Evolutionary conservation across 257 asterid species (phyloP).

Genomic region (Penstemon newberryi): DNA sequence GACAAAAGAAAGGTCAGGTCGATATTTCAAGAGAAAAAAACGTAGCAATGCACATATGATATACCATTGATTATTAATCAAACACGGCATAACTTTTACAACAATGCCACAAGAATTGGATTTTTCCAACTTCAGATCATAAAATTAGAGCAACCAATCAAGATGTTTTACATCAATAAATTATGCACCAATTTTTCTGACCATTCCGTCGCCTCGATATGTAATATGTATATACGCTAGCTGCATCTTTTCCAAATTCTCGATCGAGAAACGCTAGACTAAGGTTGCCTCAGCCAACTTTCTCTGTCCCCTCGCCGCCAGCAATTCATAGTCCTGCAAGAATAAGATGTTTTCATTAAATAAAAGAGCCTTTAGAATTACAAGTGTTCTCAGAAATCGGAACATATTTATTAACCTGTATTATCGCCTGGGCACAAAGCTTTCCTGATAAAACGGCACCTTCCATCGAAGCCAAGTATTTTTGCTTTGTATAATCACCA

Average conservation of each 20-base stretch:
- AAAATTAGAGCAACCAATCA: not conserved
- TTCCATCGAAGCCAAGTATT: conserved; percentile 98
- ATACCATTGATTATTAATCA: too few relatives aligned
- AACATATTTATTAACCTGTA: conserved; percentile 48
- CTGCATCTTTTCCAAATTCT: not conserved
- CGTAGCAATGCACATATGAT: too few relatives aligned
- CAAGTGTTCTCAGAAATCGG: too few relatives aligned
- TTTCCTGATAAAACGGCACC: conserved; percentile 97
- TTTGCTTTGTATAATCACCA: conserved; percentile 97
- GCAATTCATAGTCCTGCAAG: conserved; percentile 62
- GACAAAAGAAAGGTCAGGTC: not conserved
- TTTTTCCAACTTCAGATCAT: not conserved
- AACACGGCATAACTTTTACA: too few relatives aligned
- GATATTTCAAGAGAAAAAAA: too few relatives aligned
- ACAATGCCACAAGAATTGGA: not conserved
- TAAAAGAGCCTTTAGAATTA: too few relatives aligned
- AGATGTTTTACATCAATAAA: not conserved
- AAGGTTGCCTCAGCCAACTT: conserved; percentile 55
- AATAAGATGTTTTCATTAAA: not conserved
- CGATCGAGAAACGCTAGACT: conserved; percentile 20
- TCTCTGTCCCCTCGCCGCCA: conserved; percentile 45
- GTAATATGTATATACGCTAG: not conserved
- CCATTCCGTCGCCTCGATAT: not conserved
- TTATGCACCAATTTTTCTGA: not conserved
- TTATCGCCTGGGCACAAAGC: conserved; percentile 94